phyloP scores from a whole-genome alignment of 352 stramenopile genomes.

The Phytopythium litorale region DNA sequence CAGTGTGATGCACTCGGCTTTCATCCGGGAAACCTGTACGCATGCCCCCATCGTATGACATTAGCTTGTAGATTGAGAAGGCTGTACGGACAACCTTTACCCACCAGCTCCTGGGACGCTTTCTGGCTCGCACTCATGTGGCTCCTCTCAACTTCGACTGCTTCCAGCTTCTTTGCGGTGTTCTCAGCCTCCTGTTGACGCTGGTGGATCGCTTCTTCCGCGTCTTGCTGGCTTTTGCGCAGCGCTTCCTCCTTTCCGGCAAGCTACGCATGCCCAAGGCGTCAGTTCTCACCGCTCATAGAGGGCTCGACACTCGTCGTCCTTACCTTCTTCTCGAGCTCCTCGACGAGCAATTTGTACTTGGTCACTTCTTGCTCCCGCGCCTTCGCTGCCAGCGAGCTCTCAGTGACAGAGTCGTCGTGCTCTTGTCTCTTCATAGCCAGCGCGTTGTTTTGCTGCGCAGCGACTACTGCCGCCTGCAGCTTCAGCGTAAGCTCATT shows the following conservation, averaged over 20 bases:
- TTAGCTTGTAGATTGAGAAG: background rate
- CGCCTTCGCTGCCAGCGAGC: conserved; percentile 28
- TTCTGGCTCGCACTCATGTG: conserved; percentile 38
- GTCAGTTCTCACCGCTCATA: background rate
- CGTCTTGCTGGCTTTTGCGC: conserved; percentile 25
- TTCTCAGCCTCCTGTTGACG: conserved; percentile 48
- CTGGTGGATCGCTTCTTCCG: conserved; percentile 48
- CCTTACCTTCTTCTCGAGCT: conserved; percentile 48
- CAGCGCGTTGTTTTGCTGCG: conserved; percentile 23
- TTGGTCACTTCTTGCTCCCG: conserved; percentile 51
- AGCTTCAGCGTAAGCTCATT: conserved; percentile 54
- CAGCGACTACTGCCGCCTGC: conserved; percentile 40
- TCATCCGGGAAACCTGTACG: conserved; percentile 52
- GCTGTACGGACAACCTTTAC: conserved; percentile 2
- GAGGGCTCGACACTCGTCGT: background rate
- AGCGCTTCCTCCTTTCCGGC: conserved; percentile 43
- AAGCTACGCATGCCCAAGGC: conserved; percentile 18
- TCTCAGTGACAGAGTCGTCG: conserved; percentile 14
- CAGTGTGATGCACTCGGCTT: conserved; percentile 57
- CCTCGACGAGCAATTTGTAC: conserved; percentile 26
- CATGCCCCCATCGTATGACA: background rate
- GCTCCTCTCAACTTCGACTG: conserved; percentile 53
- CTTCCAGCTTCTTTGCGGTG: conserved; percentile 36
- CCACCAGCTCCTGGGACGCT: conserved; percentile 59
- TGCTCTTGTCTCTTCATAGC: conserved; percentile 15